These are phyloP conservation scores for Petunia hybrid DNA, from an alignment of 305 asterid species.

Conservation along the genomic window DNA sequence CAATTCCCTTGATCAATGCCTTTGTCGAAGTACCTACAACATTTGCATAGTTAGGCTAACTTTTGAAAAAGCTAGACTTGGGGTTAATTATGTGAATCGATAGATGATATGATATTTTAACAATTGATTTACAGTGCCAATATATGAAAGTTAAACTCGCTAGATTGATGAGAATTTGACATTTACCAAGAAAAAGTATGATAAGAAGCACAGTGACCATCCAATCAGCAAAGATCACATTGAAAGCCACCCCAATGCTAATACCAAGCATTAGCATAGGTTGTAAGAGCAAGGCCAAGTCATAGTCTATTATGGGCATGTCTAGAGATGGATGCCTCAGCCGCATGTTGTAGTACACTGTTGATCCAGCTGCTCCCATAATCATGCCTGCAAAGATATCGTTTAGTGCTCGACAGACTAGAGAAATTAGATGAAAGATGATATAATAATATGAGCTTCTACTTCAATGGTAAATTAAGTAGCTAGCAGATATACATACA, in stretches of 20 bases:
- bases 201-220: constrained; percentile 52
- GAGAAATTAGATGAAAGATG: too few species aligned
- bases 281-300: constrained; percentile 48
- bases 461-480: not conserved
- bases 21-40: constrained; percentile 46
- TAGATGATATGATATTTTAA: too few species aligned
- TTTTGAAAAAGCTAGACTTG: not conserved
- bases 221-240: constrained; percentile 53
- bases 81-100: too few species aligned
- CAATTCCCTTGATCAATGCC: constrained; percentile 46
- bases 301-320: constrained; percentile 51
- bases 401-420: not conserved
- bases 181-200: constrained; percentile 43
- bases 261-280: constrained; percentile 57
- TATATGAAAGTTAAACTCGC: too few species aligned
- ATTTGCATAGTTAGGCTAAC: not conserved
- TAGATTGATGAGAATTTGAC: too few species aligned
- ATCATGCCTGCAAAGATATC: constrained; percentile 44
- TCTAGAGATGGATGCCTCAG: constrained; percentile 48
- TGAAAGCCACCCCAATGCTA: constrained; percentile 53
- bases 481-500: constrained; percentile 33
- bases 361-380: constrained; percentile 54
- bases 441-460: too few species aligned
- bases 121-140: too few species aligned
- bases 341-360: constrained; percentile 49